phyloP scores from a whole-genome alignment of 495 filamentous ascomycete species.

The Extremus antarcticus region DNA sequence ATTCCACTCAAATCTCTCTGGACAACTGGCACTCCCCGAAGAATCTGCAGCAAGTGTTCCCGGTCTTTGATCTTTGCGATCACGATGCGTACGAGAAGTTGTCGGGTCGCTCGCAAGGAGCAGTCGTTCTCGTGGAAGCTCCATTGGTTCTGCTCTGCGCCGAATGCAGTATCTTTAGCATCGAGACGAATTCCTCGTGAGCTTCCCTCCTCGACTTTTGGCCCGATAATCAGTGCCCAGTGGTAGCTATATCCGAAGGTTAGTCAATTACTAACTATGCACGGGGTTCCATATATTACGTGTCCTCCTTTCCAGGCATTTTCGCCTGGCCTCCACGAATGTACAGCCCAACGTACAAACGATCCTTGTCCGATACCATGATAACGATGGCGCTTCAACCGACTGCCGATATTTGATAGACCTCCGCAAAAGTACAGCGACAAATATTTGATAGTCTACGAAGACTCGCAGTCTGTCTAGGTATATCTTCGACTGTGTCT shows the following conservation, averaged over 20 bases:
- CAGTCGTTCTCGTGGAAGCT: constrained; percentile 15
- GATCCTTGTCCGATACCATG: constrained; percentile 3
- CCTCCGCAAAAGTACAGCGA: background rate
- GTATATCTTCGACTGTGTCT: no score
- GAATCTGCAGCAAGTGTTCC: constrained; percentile 22
- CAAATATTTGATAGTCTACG: background rate
- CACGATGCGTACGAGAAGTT: constrained; percentile 37
- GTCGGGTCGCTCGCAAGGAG: constrained; percentile 16
- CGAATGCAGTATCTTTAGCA: background rate
- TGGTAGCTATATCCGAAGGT: constrained; percentile 19
- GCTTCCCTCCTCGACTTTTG: constrained; percentile 26
- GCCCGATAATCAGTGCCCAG: constrained; percentile 35
- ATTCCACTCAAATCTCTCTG: constrained; percentile 31
- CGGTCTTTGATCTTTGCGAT: constrained; percentile 35
- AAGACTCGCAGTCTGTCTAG: no score
- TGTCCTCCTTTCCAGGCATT: background rate
- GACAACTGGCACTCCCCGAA: constrained; percentile 29
- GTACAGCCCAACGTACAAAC: constrained; percentile 3
- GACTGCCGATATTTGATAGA: background rate
- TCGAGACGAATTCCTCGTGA: constrained; percentile 15
- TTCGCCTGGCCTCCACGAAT: background rate
- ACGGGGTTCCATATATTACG: background rate
- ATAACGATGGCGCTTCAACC: background rate
- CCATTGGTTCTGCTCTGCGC: constrained; percentile 26
- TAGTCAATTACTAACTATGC: background rate